Evolutionary conservation across 805 yeast species (phyloP), one percentile per base, ranked within the genome.

Genomic region (Candida easanensis): DNA sequence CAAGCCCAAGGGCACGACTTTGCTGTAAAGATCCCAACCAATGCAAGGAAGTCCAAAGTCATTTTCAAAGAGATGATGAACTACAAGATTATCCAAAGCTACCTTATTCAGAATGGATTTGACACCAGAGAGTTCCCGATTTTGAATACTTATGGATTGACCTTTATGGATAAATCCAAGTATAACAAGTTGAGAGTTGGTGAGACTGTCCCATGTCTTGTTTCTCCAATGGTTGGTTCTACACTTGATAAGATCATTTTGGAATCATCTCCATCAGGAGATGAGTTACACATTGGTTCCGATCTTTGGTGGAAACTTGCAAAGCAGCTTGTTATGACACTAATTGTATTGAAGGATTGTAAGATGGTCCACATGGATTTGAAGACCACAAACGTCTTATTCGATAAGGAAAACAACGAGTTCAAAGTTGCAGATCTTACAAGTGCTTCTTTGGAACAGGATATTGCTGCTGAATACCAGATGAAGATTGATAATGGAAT

Each of bases 391-490:
- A 75, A 75, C 50, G 53, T 75, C 8, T 54, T 74, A 45, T 58
- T 66, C 14, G 53, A 53, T 33, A n/a, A 36, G 1, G 40, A 25
- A 5, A 38, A 44, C 11, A 46, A 57, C 5, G 41, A 42, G 5
- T 69, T 73, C 48, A 69, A 67, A 44, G 49, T 76, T n/a, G 70
- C 70, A 23, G 82, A 76, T 58, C 73, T 76, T 50, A 66, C 79
- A 2, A 69, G 76, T 5, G 65, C 72, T 15, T 51, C 47, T 26
- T 39, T 45, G 19, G 37, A 36, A 14, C 50, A 51, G 20, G 65
- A 55, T 44, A 28, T 53, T 13, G 23, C 26, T 4, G 25, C 34
- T 6, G 45, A 57, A 22, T 46, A 47, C 37, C 16, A 44, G 36
- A n/a, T 38, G n/a, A 36, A 34, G 49, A 11, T 49, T 31, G 11